Base-by-base conservation (phyloP, 73 alveolate species). In the Tetrahymena borealis region DNA sequence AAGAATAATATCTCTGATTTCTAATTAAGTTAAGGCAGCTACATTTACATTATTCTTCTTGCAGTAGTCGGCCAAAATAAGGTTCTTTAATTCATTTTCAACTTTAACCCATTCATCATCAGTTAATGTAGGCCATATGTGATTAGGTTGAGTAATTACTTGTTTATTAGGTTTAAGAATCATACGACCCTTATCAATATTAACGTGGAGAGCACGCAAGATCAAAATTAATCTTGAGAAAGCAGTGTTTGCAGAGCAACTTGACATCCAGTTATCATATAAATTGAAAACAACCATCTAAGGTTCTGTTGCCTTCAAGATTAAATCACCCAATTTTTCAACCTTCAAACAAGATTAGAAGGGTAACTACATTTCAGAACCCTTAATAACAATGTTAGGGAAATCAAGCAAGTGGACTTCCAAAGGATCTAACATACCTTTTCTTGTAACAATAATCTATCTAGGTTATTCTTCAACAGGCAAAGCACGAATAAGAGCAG, bases 391-490 rank as follows among this genome's bases (percentile, higher is more conserved):
- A 93, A 99, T 99, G 96, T 99, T 99, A 40, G 99, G 99, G 98
- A 99, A 99, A 94, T 99, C 99, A 78, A 99, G 96, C 78, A 99
- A 96, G 96, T 99, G 99, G 31, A 99, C 99, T 96, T 99, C 99
- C 78, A 99, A 96, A 91, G 99, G 99, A 94, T 99, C 99, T 78
- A 99, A 98, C 99, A 99, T 98, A 91, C 99, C 99, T 96, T 99
- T 99, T 91, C 99, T 97, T 31, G 99, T 99, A 40, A 99, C 99
- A 78, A 99, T 99, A 92, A 99, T 99, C 95, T 99, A 98, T 94
- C 99, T 99, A 18, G 99, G 99, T 95, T 99, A 99, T 94, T 99
- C 99, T 94, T 99, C 99, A 77, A 98, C 99, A 39, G 99, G 99
- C 91, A 99, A 92, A 39, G 99, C 98, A 96, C 99, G 97, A 94